Evolutionary conservation across 805 yeast genomes (phyloP), one percentile per base, ranked within the genome.

Genomic region (Ogataea degrootiae): DNA sequence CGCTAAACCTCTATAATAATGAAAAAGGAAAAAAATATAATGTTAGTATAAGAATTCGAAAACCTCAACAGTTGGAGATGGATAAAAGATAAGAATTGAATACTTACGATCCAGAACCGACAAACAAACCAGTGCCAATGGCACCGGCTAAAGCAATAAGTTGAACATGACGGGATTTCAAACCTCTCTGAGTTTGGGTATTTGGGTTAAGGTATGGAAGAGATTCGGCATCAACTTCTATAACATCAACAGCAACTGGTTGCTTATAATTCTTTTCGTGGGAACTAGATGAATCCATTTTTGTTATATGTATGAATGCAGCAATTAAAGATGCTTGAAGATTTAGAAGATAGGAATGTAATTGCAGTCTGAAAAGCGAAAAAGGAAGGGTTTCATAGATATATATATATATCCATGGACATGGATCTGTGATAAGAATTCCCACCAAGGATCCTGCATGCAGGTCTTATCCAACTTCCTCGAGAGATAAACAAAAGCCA

Each of bases 141-240:
- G 83, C 75, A 56, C 87, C 86, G 55, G 87, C 88, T 45, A 83
- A 74, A 39, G 87, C 83, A 50, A 82, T 78, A 80, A 82, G 77
- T 65, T 80, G 84, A 52, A 76, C 67, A 48, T 76, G 79, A 58
- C 80, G 66, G 37, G 68, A 58, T 53, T 73, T 69, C 50, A 76
- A 66, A 37, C 72, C 69, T 52, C 76, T 63, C 38, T 76, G 73
- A 44, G 58, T 56, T 2, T 9, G 31, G 23, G 53, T 52, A 35
- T 46, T 33, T 40, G 41, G 35, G n/a, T 15, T 41, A 34, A 37
- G 37, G 4, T 21, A 35, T 29, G 42, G 39, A 15, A 21, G 22
- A n/a, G 50, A 41, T 14, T 31, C 21, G 21, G 21, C 21, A 19
- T 19, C 38, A 9, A 49, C 36, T 23, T 51, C 57, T 9, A 43